Conservation (phyloP, 2,329 filamentous ascomycete genomes). For the Fusarium torreyae region DNA sequence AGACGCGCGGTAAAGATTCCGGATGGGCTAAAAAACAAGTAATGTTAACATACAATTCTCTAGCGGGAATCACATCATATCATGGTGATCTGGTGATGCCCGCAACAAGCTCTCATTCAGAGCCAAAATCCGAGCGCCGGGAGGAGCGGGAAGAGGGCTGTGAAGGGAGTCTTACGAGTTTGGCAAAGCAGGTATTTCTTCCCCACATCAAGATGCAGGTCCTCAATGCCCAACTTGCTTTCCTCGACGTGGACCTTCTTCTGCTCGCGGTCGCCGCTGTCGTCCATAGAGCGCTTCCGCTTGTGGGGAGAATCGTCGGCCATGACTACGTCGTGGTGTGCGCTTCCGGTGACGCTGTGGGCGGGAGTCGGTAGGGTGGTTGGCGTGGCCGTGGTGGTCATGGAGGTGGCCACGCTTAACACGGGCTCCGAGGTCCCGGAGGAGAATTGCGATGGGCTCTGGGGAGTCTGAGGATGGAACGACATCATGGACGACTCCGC, state of each 20-base stretch:
- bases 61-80: constrained; percentile 37
- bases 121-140: constrained; percentile 46
- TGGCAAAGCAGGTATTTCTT: constrained; percentile 77
- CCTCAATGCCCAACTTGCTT: constrained; percentile 73
- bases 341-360: constrained; percentile 73
- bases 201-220: constrained; percentile 77
- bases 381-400: constrained; percentile 65
- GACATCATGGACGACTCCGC: constrained; percentile 69
- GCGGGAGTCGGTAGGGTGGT: constrained; percentile 73
- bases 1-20: constrained; percentile 63
- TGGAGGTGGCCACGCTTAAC: constrained; percentile 67
- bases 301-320: constrained; percentile 71
- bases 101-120: constrained; percentile 36
- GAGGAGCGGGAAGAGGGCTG: constrained; percentile 52
- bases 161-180: constrained; percentile 75
- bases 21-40: constrained; percentile 63
- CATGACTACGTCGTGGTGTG: constrained; percentile 62
- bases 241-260: constrained; percentile 76
- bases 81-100: constrained; percentile 39
- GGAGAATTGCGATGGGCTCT: constrained; percentile 76
- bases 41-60: constrained; percentile 62
- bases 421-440: constrained; percentile 68
- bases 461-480: constrained; percentile 77
- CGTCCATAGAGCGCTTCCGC: constrained; percentile 73
- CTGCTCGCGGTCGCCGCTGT: constrained; percentile 68